Evolutionary conservation across 208 protist species (phyloP).

Genomic region (Wallacemonas sp.): DNA sequence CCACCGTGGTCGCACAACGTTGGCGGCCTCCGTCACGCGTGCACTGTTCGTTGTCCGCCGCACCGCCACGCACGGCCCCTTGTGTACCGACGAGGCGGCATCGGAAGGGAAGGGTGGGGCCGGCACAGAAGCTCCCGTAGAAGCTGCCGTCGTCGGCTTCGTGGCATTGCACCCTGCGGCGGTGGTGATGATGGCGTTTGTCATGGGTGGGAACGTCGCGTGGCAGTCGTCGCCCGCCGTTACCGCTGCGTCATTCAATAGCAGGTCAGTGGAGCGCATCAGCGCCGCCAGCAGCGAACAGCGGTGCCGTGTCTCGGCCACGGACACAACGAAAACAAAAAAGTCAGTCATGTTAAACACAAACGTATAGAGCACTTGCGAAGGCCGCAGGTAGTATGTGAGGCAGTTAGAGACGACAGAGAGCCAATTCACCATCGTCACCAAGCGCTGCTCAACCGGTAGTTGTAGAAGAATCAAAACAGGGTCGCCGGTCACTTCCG

Average conservation of each 20-base stretch:
- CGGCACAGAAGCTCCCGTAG: too few species aligned
- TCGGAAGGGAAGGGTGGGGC: too few species aligned
- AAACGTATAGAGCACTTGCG: slow-evolving; percentile 64
- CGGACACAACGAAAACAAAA: slow-evolving; percentile 25
- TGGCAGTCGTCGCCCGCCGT: too few species aligned
- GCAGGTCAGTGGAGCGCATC: not conserved
- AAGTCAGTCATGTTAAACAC: slow-evolving; percentile 49
- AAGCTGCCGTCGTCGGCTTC: too few species aligned
- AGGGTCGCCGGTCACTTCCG: slow-evolving; percentile 10
- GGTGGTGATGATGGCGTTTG: too few species aligned
- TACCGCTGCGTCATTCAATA: too few species aligned
- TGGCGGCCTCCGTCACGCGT: not conserved
- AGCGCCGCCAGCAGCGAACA: not conserved
- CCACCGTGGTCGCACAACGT: not conserved
- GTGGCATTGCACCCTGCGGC: too few species aligned
- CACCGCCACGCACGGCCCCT: too few species aligned
- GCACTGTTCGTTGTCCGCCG: too few species aligned
- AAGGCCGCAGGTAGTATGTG: slow-evolving; percentile 51
- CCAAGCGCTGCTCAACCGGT: slow-evolving; percentile 25
- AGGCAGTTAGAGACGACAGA: slow-evolving; percentile 58
- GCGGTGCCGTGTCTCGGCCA: not conserved
- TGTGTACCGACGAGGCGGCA: too few species aligned
- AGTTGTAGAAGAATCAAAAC: slow-evolving; percentile 27
- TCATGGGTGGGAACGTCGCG: too few species aligned
- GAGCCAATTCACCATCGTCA: slow-evolving; percentile 35